Conservation (phyloP, 129 eudicot genomes). For the Flaveria robusta region DNA sequence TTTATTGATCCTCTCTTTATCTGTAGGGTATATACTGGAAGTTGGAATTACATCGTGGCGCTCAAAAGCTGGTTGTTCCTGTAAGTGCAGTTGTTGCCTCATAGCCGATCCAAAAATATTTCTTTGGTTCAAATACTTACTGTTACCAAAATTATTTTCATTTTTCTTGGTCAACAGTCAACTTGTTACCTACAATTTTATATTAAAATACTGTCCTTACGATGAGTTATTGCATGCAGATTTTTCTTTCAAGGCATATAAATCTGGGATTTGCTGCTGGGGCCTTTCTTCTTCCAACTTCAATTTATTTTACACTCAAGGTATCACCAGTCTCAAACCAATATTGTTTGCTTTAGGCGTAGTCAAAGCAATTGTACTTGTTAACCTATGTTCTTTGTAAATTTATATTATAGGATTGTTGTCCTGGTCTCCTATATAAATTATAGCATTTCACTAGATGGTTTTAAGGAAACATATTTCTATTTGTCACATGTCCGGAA, state of each 20-base stretch:
- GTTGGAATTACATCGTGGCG: conserved; percentile 87
- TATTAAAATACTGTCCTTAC: conserved; percentile 2
- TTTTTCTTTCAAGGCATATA: conserved; percentile 66
- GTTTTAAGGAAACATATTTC: neutral
- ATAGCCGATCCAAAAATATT: neutral
- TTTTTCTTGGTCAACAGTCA: neutral
- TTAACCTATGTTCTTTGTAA: neutral
- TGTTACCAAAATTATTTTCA: neutral
- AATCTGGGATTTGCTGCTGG: conserved; percentile 75
- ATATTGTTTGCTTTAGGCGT: conserved; percentile 1
- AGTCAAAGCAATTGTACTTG: neutral
- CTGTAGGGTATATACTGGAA: conserved; percentile 83
- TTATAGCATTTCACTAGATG: conserved; percentile 5
- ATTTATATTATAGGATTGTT: neutral
- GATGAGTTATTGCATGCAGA: conserved; percentile 51
- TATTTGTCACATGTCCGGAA: neutral
- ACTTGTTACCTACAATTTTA: neutral
- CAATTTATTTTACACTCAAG: conserved; percentile 77
- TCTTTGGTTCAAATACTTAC: neutral
- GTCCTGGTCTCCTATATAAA: neutral
- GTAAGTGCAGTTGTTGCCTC: conserved; percentile 56
- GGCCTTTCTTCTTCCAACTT: conserved; percentile 79
- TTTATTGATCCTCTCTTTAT: neutral
- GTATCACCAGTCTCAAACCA: conserved; percentile 36
- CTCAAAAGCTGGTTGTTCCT: conserved; percentile 89